Conservation (phyloP, 2,329 filamentous ascomycete species). For the Colletotrichum euphorbiae region DNA sequence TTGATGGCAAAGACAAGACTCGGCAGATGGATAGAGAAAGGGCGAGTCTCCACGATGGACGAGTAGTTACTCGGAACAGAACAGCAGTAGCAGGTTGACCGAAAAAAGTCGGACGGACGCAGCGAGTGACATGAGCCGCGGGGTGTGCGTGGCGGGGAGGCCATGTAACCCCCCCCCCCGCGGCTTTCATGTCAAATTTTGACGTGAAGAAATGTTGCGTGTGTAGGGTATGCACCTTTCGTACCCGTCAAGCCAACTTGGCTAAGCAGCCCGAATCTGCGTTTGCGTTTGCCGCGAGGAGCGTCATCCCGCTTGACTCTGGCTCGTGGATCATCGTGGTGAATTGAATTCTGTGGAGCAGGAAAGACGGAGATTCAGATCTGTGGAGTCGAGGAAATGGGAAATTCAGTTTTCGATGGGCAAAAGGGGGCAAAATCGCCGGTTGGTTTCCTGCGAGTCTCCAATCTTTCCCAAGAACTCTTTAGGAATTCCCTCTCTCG, state of each 20-base stretch:
- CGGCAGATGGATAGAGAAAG: neutral
- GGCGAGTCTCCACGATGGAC: neutral
- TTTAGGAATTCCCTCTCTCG: neutral
- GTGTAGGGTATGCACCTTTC: neutral
- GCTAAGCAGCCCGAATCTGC: slow-evolving; percentile 31
- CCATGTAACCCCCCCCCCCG: slow-evolving; percentile 2
- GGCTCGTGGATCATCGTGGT: slow-evolving; percentile 24
- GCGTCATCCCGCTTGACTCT: slow-evolving; percentile 2
- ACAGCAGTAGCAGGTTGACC: neutral
- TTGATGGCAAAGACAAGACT: slow-evolving; percentile 27
- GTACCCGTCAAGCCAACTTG: slow-evolving; percentile 23
- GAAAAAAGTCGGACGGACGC: slow-evolving; percentile 27
- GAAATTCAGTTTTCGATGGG: slow-evolving; percentile 32
- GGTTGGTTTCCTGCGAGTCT: neutral
- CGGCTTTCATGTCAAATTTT: neutral
- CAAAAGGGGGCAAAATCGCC: slow-evolving; percentile 23
- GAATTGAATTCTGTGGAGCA: slow-evolving; percentile 30
- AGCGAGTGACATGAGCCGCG: slow-evolving; percentile 22
- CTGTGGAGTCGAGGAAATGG: slow-evolving; percentile 33
- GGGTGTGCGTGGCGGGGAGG: slow-evolving; percentile 8
- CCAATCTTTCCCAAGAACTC: neutral
- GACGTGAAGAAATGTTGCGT: neutral
- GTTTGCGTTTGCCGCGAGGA: slow-evolving; percentile 21
- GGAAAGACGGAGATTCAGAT: slow-evolving; percentile 37
- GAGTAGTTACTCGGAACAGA: slow-evolving; percentile 3